Evolutionary conservation across 805 yeast genomes (phyloP), one percentile per base, ranked within the genome.

Genomic region (Yarrowia sp.): DNA sequence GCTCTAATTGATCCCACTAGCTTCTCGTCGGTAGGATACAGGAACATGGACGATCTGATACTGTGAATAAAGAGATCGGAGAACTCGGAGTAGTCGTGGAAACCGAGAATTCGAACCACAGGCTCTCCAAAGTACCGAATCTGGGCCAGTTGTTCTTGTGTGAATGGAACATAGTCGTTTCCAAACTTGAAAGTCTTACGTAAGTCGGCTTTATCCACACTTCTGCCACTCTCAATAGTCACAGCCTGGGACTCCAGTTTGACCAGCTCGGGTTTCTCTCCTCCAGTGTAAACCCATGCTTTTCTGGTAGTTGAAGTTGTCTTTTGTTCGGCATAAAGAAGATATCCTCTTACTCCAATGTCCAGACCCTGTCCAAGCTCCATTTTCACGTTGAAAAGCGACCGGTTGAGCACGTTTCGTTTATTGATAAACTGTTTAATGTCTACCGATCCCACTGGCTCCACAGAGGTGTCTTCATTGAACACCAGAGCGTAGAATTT

Each of bases 281-380:
- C 83, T 56, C 81, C 80, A 44, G 82, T 84, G 72, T 82, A 85
- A 5, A 89, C 82, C 48, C 79, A 78, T 40, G 80, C 80, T 12
- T 83, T 77, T n/a, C 81, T 75, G 19, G 81, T 78, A 0, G 84
- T 26, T 1, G 46, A 24, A 9, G 41, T 38, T 1, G 38, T 70
- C 44, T 78, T 81, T 66, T 86, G 87, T 62, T 83, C 84, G 8
- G 80, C 78, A 67, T 81, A 82, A n/a, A 89, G 79, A 0, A 87
- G 76, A 70, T 85, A 89, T 0, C 96, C 98, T 68, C 83, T 83
- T 0, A 92, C 80, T 0, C 91, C 88, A 54, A 93, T 81, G 0
- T 80, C 78, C 19, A 92, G 65, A 0, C 77, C 75, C 38, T 83
- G 83, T 51, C 85, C 81, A 5, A 90, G 75, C 1, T 83, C 80